Evolutionary conservation across 805 yeast species (phyloP), one percentile per base, ranked within the genome.

Genomic region (Teunomyces tritomae): DNA sequence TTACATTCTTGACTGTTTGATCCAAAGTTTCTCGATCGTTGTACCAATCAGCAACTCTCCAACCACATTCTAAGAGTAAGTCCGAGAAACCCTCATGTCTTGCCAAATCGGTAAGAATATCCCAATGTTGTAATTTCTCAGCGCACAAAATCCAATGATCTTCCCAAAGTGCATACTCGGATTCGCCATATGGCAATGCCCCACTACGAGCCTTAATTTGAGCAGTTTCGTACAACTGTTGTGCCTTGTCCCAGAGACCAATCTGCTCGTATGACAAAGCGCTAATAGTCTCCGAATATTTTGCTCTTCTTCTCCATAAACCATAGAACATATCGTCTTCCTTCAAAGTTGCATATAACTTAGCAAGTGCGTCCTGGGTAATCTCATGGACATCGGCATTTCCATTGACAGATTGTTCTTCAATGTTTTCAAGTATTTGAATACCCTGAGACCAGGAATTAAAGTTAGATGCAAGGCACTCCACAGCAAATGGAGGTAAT

Each of bases 1-100:
- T 90, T 4, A 94, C 96, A 37, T 95, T 87, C 65, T 90, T 89
- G 24, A 94, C 96, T 1, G 96, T 86, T 59, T 89, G 96, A 61
- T 91, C 97, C 33, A 94, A 72, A 0, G 98, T 94, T 54, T 92
- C 98, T 53, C 91, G 79, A 59, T 95, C 99, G 7, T 95, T 84
- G 50, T 85, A 85, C 99, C 99, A 94, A 61, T 94, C 98, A 6
- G 99, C 97, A 34, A 94, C 96, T 60, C 99, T 78, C 99, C 99
- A 94, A 33, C 98, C 99, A 77, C 99, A 95, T 65, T 94, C 99
- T n/a, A 94, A 73, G 24, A 95, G 70, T 54, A 94, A 74, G 60
- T 94, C 99, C 0, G 97, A 90, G 63, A 92, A 95, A 0, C 97
- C 97, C 73, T 95, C 99, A 61, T 95, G 98, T 57, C 92, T 90